Base-by-base conservation (phyloP, 106 monocot species). In the Amphibolis antarctica region DNA sequence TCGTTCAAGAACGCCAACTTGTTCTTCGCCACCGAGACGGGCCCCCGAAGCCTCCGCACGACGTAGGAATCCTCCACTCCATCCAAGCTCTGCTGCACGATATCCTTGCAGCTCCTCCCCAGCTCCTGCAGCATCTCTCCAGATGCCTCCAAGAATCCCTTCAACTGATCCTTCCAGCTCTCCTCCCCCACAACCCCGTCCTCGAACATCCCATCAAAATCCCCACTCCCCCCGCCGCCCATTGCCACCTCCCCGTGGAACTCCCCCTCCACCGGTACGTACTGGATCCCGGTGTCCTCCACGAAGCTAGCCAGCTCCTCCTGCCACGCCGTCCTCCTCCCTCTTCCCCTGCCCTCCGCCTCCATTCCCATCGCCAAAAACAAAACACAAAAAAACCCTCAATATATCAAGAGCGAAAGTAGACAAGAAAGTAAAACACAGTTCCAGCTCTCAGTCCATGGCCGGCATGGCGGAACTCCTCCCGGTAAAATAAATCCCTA, bases 1-100 rank as follows among this genome's bases (percentile, higher is more conserved):
- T 89, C 94, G 59, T 96, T 96, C 82, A 86, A 70, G 64, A 96
- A 96, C 50, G 62, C 70, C 46, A 96, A 62, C 47, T 67, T 75
- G 26, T 62, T 62, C 4, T 79, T 70, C 46, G 68, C 77, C n/a
- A 45, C 76, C 20, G 46, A 65, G 50, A 61, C 52, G 54, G 74
- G 83, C 45, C 66, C 74, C 55, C 78, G 70, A 46, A 89, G 64
- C 73, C 55, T 77, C 76, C 63, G 77, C 44, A 64, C 75, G 14
- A 86, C 45, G 42, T 78, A 67, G 12, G 77, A 73, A 21, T 96
- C 89, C 80, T 86, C 94, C 31, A 69, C 60, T 18, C 84, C 84
- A 2, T 15, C 83, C 45, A 96, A 24, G 66, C 86, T 84, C 78
- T 90, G 94, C 55, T 69, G 57, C 69, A 55, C 66, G 20, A 90